A percentile compares a stretch with the other conserved stretches of the same genome.
phyloP scores from a whole-genome alignment of 768 basidiomycete species.

The Tulasnella sp. region DNA sequence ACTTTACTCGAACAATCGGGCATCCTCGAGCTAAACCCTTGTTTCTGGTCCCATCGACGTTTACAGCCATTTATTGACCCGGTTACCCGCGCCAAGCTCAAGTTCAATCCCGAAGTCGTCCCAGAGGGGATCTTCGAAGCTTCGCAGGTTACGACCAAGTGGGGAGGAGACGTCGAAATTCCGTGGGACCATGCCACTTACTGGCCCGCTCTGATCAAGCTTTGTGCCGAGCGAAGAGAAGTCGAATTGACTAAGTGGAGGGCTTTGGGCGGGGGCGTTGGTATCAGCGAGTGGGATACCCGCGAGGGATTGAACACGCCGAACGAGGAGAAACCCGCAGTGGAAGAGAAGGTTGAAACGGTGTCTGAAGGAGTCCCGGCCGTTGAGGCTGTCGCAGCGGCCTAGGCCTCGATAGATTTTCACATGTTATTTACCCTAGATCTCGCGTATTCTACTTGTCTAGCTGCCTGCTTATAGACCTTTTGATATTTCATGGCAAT shows the following conservation, averaged over 20 bases:
- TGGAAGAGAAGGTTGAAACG: not conserved
- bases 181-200: slow-evolving; percentile 68
- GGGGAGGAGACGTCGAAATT: slow-evolving; percentile 61
- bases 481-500: not conserved
- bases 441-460: not conserved
- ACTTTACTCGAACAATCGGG: slow-evolving; percentile 69
- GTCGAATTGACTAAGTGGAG: slow-evolving; percentile 56
- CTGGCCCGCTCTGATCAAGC: slow-evolving; percentile 55
- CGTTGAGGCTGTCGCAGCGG: not conserved
- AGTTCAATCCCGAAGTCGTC: slow-evolving; percentile 36
- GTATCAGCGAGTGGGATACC: slow-evolving; percentile 72
- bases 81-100: slow-evolving; percentile 60
- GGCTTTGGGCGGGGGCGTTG: slow-evolving; percentile 56
- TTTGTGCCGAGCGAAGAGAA: slow-evolving; percentile 46
- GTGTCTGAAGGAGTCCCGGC: not conserved
- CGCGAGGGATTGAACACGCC: slow-evolving; percentile 35
- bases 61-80: slow-evolving; percentile 59
- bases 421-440: not conserved
- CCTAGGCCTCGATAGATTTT: not conserved
- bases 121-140: slow-evolving; percentile 59
- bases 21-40: not conserved
- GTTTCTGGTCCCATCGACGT: not conserved
- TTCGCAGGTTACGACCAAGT: slow-evolving; percentile 59
- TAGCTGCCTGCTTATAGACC: not conserved
- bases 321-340: not conserved